Evolutionary conservation across 2,329 filamentous ascomycete genomes (phyloP).

Genomic region (Talaromyces islandicus): DNA sequence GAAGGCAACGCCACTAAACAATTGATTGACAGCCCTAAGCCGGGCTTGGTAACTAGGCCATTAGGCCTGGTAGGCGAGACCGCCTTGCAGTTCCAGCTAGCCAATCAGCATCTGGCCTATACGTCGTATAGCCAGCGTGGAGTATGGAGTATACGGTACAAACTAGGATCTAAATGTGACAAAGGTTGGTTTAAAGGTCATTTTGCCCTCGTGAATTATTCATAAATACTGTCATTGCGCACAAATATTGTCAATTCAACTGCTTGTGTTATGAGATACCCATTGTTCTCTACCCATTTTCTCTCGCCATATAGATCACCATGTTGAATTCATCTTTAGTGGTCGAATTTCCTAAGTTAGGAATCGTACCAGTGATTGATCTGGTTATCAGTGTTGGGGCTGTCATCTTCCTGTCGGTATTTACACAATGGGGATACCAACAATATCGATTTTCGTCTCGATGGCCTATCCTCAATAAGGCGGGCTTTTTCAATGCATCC

Average conservation of each 20-base stretch:
- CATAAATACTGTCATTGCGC: neutral
- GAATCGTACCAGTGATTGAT: neutral
- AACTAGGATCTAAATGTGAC: neutral
- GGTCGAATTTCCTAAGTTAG: neutral
- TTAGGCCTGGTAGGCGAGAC: neutral
- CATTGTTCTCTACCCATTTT: neutral
- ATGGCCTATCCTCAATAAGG: conserved; percentile 3
- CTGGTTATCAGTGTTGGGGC: neutral
- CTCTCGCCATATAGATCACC: neutral
- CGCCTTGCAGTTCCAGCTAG: neutral
- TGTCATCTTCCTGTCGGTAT: neutral
- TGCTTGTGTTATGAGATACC: neutral
- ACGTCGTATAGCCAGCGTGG: neutral
- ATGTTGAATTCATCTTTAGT: neutral
- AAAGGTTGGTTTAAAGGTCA: neutral
- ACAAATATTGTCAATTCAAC: neutral
- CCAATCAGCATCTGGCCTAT: neutral
- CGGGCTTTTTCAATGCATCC: neutral
- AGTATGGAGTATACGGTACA: neutral
- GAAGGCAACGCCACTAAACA: neutral
- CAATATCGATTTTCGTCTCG: neutral
- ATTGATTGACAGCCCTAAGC: neutral
- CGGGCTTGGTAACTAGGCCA: neutral
- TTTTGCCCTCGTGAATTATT: neutral
- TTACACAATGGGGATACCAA: neutral